Evolutionary conservation across 148 eudicot genomes (phyloP), one percentile per base, ranked within the genome.

Genomic region (Simmondsia chinensis): DNA sequence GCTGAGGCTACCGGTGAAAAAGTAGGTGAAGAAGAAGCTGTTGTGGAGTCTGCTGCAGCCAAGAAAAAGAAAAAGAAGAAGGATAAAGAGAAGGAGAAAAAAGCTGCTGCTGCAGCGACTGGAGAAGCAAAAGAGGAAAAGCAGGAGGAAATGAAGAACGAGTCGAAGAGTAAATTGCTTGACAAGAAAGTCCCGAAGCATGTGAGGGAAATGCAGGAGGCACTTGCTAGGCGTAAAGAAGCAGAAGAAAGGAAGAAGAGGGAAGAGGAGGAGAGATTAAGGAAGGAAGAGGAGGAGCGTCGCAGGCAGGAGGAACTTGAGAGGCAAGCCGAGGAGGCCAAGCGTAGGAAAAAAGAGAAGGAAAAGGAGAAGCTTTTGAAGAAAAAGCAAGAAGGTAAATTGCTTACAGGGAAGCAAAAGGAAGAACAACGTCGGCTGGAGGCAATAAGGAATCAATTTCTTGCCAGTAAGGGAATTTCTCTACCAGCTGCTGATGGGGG

Each of bases 151-250:
- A 46, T 54, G 38, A 80, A 73, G 47, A 57, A 48, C 20, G 89
- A 76, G 19, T 14, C 58, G 1, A 76, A 69, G 69, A 52, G 68
- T 26, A 89, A 78, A 72, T 57, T 40, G 37, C 36, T 59, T 4
- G 95, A 73, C 57, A 83, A 88, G 63, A 89, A 84, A 60, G 64
- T 84, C 21, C 80, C 97, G 1, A 81, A 74, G 64, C 84, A 81
- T 63, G 82, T 84, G 2, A 75, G 85, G 56, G 93, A 78, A 69
- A 84, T 84, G 93, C 95, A 81, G 58, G 97, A 89, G 74, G 71
- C 75, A 52, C 74, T 89, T 43, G 82, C 87, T 25, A 81, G 61
- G 50, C 65, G 69, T 17, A 70, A 79, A 59, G 95, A 84, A 57
- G 81, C 76, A 28, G 84, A 73, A 48, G 97, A 89, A 55, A 79